Base-by-base conservation (phyloP, 495 filamentous ascomycete genomes). In the Hypoxylon perforatum region DNA sequence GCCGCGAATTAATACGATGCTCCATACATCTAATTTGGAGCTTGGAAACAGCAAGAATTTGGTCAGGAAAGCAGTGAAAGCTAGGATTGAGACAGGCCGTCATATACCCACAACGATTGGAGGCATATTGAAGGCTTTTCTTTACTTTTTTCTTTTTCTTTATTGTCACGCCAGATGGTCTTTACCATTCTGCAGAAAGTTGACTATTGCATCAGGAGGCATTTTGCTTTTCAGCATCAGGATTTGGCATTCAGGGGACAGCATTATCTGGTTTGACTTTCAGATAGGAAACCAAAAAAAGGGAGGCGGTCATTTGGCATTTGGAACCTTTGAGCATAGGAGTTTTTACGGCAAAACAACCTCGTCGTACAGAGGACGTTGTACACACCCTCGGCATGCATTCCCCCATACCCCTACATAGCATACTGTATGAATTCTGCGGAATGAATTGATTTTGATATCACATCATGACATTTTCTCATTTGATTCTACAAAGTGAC, bases 1-100 rank as follows among this genome's bases (percentile, higher is more conserved):
- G 80, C 84, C 12, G 14, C 72, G n/a, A 56, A 54, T 39, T 69
- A 59, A 14, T 11, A 8, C 10, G 6, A 9, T 18, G 6, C 15
- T 44, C 10, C 45, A 12, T 18, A 18, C 21, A 14, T 10, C 23
- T 23, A 15, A 44, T 15, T 44, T 17, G 42, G 10, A 42, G 17
- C 21, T 5, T 12, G 23, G 25, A 17, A 12, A 23, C 23, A 36
- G n/a, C 10, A 18, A 36, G 14, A 14, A 4, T 23, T 49, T 51
- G 44, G 18, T 46, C 8, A 44, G 19, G 51, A 4, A 28, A 51
- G 36, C 8, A 51, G 39, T 15, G 19, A 49, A 33, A 42, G 6
- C 12, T 33, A 44, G 14, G 10, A 56, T 22, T 10, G 3, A 10
- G 9, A 38, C 35, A 3, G 35, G 35, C 35, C 35, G 4, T 38